These are phyloP conservation scores for Eremochloa ophiuroides DNA, from an alignment of 176 grass and related monocot species.

Conservation along the genomic window DNA sequence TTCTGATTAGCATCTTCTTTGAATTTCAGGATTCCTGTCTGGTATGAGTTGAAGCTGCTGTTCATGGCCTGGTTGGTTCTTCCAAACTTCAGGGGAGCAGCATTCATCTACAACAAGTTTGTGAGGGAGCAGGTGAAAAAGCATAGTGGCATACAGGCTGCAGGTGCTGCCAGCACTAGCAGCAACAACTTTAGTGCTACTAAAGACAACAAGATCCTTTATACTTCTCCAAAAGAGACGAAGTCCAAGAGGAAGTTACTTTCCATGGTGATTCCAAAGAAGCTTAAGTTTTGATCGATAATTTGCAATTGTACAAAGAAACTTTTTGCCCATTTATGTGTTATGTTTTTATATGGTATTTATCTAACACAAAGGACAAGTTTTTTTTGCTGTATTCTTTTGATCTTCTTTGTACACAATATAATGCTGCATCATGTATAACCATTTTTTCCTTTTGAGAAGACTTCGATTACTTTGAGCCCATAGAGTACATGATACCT, in stretches of 20 bases:
- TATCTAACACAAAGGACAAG: neutral
- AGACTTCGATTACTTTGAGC: no score
- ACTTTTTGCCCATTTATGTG: neutral
- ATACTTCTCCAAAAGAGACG: neutral
- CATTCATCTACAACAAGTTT: constrained; percentile 71
- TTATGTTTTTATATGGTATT: neutral
- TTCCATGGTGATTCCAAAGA: constrained; percentile 25
- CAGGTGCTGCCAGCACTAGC: neutral
- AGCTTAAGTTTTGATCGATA: constrained; percentile 9
- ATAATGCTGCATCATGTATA: no score
- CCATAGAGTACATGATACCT: no score
- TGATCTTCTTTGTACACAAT: no score
- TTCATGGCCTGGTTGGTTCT: constrained; percentile 74
- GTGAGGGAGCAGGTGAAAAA: constrained; percentile 66
- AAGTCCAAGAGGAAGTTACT: constrained; percentile 39
- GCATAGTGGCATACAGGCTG: neutral
- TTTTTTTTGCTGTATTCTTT: neutral
- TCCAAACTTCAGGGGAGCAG: constrained; percentile 74
- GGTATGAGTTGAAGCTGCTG: constrained; percentile 71
- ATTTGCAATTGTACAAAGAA: neutral
- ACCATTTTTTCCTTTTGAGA: no score
- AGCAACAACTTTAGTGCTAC: neutral
- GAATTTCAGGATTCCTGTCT: constrained; percentile 58
- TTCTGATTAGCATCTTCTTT: neutral
- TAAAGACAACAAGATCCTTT: constrained; percentile 2